These are phyloP conservation scores for Saccharum officinarum DNA, from an alignment of 176 grass and related monocot species.

Conservation along the genomic window DNA sequence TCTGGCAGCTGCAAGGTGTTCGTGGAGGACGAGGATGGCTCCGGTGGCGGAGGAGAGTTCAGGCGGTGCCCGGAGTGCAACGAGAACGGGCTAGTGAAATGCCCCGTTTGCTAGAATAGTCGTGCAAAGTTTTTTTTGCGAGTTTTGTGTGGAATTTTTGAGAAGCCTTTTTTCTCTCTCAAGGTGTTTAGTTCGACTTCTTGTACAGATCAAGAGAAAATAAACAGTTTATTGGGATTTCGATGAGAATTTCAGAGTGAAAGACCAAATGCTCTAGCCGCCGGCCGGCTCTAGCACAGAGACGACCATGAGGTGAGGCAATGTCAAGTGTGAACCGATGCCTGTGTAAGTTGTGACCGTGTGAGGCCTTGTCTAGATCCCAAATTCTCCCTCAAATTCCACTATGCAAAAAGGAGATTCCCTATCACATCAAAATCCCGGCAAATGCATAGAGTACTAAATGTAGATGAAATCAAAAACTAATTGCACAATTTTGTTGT, in stretches of 20 bases:
- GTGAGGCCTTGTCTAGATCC: too few relatives aligned
- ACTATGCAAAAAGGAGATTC: too few relatives aligned
- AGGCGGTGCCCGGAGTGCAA: slow-evolving; percentile 82
- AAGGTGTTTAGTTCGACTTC: background rate
- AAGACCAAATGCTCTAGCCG: background rate
- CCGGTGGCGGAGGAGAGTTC: slow-evolving; percentile 47
- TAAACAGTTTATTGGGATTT: background rate
- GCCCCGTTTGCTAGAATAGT: slow-evolving; percentile 48
- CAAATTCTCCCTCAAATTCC: too few relatives aligned
- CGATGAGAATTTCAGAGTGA: background rate
- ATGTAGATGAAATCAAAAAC: too few relatives aligned
- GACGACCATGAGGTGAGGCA: background rate
- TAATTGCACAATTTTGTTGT: too few relatives aligned
- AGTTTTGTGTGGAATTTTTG: background rate
- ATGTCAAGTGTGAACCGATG: background rate
- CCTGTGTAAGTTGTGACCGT: too few relatives aligned
- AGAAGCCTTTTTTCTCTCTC: background rate
- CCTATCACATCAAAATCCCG: too few relatives aligned
- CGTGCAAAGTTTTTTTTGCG: background rate
- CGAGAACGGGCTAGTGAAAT: slow-evolving; percentile 88
- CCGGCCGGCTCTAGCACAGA: background rate
- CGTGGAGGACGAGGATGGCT: slow-evolving; percentile 46
- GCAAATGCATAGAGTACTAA: too few relatives aligned
- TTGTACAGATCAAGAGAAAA: slow-evolving; percentile 3
- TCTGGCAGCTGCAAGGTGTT: slow-evolving; percentile 96